Conservation (phyloP, 495 filamentous ascomycete genomes). For the Ramalina intermedia region DNA sequence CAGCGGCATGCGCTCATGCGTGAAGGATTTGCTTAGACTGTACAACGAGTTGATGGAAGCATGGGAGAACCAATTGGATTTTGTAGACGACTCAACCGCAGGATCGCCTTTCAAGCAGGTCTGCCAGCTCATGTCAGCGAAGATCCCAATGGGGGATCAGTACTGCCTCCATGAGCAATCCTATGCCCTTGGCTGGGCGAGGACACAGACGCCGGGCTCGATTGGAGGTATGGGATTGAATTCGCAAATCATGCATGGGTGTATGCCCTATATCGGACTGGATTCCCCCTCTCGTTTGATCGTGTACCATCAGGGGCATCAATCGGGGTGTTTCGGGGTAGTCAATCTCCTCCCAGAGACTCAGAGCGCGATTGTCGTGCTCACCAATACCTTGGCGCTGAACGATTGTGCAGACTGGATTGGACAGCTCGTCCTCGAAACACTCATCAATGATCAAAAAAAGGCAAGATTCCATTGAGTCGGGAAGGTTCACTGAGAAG, state of each 20-base stretch:
- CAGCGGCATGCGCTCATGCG: conserved; percentile 6
- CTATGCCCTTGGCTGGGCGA: conserved; percentile 10
- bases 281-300: conserved; percentile 7
- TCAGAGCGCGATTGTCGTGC: conserved; percentile 14
- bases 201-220: conserved; percentile 8
- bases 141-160: conserved; percentile 1
- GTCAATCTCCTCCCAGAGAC: conserved; percentile 18
- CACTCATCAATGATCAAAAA: conserved; percentile 6
- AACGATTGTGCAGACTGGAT: conserved; percentile 21
- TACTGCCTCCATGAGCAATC: conserved; percentile 1
- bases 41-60: conserved; percentile 2
- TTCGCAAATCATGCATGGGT: conserved; percentile 1
- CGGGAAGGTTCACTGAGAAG: too few relatives aligned
- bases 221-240: conserved; percentile 6
- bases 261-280: conserved; percentile 12
- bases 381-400: conserved; percentile 16
- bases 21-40: conserved; percentile 9
- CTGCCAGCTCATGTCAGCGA: conserved; percentile 2
- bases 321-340: conserved; percentile 9
- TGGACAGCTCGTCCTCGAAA: conserved; percentile 13
- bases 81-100: neutral
- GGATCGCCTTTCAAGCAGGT: conserved; percentile 5
- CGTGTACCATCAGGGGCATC: conserved; percentile 17
- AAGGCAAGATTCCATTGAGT: neutral
- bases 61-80: conserved; percentile 3